Evolutionary conservation across 192 early-diverging fungal species (phyloP).

Genomic region (Glomus cerebriforme): DNA sequence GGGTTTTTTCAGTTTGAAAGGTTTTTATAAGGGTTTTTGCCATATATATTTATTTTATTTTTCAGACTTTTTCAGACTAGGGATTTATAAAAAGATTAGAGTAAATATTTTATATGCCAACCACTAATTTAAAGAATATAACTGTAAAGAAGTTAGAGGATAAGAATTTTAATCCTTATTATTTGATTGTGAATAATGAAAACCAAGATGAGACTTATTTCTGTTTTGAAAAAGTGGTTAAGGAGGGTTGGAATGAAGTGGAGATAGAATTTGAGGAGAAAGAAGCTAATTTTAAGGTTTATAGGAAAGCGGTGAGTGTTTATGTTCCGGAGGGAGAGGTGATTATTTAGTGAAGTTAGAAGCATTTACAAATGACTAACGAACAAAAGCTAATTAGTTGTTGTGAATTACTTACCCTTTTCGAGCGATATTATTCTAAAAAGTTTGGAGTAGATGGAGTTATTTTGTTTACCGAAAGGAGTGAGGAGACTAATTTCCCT

Average conservation of each 20-base stretch:
- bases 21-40: too few relatives aligned
- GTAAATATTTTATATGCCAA: not conserved
- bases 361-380: too few relatives aligned
- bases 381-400: too few relatives aligned
- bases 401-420: too few relatives aligned
- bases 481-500: not conserved
- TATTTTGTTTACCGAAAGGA: conserved; percentile 3
- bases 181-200: conserved; percentile 12
- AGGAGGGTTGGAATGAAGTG: conserved; percentile 4
- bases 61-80: too few relatives aligned
- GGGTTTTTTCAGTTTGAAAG: too few relatives aligned
- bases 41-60: too few relatives aligned
- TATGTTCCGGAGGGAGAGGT: conserved; percentile 5
- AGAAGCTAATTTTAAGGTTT: conserved; percentile 8
- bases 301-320: conserved; percentile 12
- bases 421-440: too few relatives aligned
- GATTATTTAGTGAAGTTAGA: too few relatives aligned
- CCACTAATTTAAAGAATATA: not conserved
- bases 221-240: not conserved
- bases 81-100: too few relatives aligned
- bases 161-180: not conserved
- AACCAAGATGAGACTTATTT: conserved; percentile 5
- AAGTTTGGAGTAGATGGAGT: too few relatives aligned
- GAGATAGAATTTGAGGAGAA: not conserved
- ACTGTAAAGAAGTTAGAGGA: conserved; percentile 7